Conservation (phyloP, 805 yeast species). For the Sporopachydermia quercuum region DNA sequence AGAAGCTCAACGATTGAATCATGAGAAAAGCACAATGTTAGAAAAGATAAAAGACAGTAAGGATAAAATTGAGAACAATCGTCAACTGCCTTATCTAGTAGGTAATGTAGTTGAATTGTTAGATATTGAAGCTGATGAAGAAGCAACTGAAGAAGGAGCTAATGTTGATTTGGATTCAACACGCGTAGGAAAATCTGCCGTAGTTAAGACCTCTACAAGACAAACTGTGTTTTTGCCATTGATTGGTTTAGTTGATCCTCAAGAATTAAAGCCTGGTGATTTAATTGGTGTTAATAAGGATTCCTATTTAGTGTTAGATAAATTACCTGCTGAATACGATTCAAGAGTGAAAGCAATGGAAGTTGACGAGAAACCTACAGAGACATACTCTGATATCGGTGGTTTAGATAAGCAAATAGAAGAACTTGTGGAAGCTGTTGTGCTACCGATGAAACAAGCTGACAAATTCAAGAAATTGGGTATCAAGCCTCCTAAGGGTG, state of each 20-base stretch:
- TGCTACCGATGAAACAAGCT: constrained; percentile 95
- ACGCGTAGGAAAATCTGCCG: constrained; percentile 93
- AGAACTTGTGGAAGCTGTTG: constrained; percentile 96
- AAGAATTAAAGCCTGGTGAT: constrained; percentile 89
- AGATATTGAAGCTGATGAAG: constrained; percentile 76
- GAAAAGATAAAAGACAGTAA: constrained; percentile 92
- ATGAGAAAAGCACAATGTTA: constrained; percentile 84
- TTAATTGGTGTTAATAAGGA: constrained; percentile 96
- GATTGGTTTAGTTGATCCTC: constrained; percentile 89
- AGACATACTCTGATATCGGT: constrained; percentile 93
- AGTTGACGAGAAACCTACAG: constrained; percentile 97
- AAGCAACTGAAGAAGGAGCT: constrained; percentile 74
- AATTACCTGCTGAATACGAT: constrained; percentile 94
- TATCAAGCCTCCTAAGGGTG: constrained; percentile 96
- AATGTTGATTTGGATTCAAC: constrained; percentile 86
- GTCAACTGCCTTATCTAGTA: constrained; percentile 88
- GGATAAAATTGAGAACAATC: constrained; percentile 89
- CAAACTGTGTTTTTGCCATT: constrained; percentile 94
- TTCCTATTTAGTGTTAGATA: constrained; percentile 82
- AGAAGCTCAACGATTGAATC: constrained; percentile 78
- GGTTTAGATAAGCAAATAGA: constrained; percentile 97
- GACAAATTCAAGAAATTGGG: constrained; percentile 91
- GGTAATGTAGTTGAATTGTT: constrained; percentile 93
- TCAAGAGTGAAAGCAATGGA: constrained; percentile 98
- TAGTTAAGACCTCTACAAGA: constrained; percentile 91